Evolutionary conservation across 140 eudicot genomes (phyloP), one percentile per base, ranked within the genome.

Genomic region (Cichorium intybus): DNA sequence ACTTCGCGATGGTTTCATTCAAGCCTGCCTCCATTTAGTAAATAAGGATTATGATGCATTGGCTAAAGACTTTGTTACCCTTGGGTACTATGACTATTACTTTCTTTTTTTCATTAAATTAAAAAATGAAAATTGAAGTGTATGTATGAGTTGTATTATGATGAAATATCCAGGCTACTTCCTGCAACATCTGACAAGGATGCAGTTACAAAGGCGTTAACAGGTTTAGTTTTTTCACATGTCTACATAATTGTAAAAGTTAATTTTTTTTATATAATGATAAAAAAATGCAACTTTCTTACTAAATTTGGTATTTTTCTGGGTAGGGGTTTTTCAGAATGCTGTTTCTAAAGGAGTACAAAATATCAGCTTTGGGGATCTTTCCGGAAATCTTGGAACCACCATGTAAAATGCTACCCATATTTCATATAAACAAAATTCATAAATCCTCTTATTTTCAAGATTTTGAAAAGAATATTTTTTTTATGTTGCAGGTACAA

Each of bases 311-410:
- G 52, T 51, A 14, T 68, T 60, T 50, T 68, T 47, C 66, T 72
- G 66, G 80, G 56, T 62, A 93, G 99, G 88, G 75, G 95, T 93
- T 56, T 93, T 93, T 34, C 87, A 81, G 65, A 68, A 80, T 78
- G 99, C 99, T 52, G 93, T 93, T 27, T 60, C 90, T 31, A 88
- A 72, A 82, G 99, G 99, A 77, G 82, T 93, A 27, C 77, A 70
- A 61, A 93, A 88, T 69, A 82, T 93, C 74, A 93, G 99, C 82
- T 93, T 93, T 66, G 99, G 95, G 53, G 99, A 93, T 77, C 99
- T 93, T 78, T 82, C 77, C 26, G 95, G 94, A 67, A 73, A 88
- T 76, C 62, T 93, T 74, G 99, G 99, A 73, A 71, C 69, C 34
- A 93, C 99, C 69, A 93, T 93, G 99, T 93, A 93, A 56, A 72